Conservation (phyloP, 169 alveolate genomes). For the Prorocentrum cordatum region DNA sequence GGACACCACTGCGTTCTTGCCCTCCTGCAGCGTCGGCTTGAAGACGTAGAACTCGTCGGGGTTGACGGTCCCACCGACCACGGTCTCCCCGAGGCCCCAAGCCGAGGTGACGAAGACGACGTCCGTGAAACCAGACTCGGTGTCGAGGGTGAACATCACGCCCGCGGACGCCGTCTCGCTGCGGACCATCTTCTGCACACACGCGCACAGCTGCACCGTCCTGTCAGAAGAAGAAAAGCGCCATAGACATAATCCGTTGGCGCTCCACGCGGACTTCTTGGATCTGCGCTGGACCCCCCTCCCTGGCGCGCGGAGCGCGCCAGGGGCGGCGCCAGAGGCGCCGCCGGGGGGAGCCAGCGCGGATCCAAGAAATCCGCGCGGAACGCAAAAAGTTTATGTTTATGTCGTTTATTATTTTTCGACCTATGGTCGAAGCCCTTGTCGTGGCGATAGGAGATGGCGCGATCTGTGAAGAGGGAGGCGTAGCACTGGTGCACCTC, state of each 20-base stretch:
- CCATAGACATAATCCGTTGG: no score
- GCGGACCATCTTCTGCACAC: slow-evolving; percentile 67
- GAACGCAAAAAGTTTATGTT: no score
- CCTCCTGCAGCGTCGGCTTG: slow-evolving; percentile 65
- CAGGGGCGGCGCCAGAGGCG: no score
- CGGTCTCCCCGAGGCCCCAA: slow-evolving; percentile 49
- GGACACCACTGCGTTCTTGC: slow-evolving; percentile 32
- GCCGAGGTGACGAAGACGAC: slow-evolving; percentile 59
- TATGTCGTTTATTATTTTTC: no score
- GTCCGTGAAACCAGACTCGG: slow-evolving; percentile 54
- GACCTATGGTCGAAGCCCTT: background rate
- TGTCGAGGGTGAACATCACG: slow-evolving; percentile 58
- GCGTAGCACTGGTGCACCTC: slow-evolving; percentile 43
- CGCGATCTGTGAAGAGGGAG: slow-evolving; percentile 59
- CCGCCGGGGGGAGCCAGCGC: no score
- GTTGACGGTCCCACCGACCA: slow-evolving; percentile 62
- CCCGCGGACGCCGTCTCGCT: slow-evolving; percentile 63
- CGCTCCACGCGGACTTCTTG: no score
- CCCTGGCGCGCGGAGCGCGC: no score
- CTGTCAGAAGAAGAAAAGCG: no score
- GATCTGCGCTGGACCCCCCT: no score
- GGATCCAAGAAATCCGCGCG: no score
- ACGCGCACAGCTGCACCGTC: slow-evolving; percentile 64
- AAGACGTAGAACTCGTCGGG: slow-evolving; percentile 55
- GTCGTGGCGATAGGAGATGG: slow-evolving; percentile 64